These are phyloP conservation scores for Sungouiella thailandica DNA, from an alignment of 805 yeast species.

Conservation along the genomic window DNA sequence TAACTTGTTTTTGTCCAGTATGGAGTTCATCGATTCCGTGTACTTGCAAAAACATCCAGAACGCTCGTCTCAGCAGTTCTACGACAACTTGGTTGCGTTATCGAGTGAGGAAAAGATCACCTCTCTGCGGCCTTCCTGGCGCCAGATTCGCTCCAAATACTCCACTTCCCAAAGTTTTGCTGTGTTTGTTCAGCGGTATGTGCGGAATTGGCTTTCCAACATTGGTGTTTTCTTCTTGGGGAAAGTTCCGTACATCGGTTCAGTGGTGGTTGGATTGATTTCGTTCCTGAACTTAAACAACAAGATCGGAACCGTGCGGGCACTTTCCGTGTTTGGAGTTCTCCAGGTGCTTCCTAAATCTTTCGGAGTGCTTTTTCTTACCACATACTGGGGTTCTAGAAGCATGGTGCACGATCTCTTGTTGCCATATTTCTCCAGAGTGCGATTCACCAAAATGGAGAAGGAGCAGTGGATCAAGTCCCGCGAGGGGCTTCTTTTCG, in stretches of 20 bases:
- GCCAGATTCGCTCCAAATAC: slow-evolving; percentile 7
- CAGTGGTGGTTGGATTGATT: slow-evolving; percentile 35
- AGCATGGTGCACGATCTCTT: slow-evolving; percentile 43
- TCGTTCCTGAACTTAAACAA: slow-evolving; percentile 42
- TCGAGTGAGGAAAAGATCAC: slow-evolving; percentile 1
- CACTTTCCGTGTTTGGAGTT: slow-evolving; percentile 32
- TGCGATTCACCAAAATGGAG: slow-evolving; percentile 41
- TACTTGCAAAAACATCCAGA: slow-evolving; percentile 33
- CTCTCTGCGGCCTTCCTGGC: background rate
- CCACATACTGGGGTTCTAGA: slow-evolving; percentile 44
- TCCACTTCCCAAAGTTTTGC: slow-evolving; percentile 17
- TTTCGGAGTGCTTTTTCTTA: slow-evolving; percentile 31
- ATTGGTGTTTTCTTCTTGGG: slow-evolving; percentile 29
- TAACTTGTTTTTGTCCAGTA: slow-evolving; percentile 31
- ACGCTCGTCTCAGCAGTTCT: slow-evolving; percentile 5
- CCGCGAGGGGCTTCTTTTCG: slow-evolving; percentile 52
- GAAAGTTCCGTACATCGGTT: slow-evolving; percentile 39
- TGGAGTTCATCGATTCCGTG: slow-evolving; percentile 33
- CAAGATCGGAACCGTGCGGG: slow-evolving; percentile 43
- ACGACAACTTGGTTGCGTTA: slow-evolving; percentile 12
- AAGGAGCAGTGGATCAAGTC: slow-evolving; percentile 45
- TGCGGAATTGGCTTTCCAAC: slow-evolving; percentile 19
- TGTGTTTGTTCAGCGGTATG: slow-evolving; percentile 14
- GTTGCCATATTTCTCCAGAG: slow-evolving; percentile 44
- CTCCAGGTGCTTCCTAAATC: slow-evolving; percentile 31